Percentiles rank a stretch among this genome's conserved stretches.
Evolutionary conservation across 352 stramenopile genomes (phyloP).

Genomic region (Globisporangium splendens): DNA sequence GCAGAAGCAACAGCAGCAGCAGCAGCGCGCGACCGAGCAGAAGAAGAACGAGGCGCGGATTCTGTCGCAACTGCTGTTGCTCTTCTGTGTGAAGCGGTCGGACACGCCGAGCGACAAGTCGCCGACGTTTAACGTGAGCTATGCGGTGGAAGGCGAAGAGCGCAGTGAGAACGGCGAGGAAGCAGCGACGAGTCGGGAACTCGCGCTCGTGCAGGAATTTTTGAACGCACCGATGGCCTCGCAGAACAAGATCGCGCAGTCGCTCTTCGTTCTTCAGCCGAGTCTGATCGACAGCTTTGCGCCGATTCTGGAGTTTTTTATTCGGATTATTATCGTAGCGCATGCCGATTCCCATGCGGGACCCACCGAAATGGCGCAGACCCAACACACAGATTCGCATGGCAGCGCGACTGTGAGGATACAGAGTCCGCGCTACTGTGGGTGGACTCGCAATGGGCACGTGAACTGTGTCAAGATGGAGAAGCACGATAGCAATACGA

Average conservation of each 20-base stretch:
- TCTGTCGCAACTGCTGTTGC: slow-evolving; percentile 38
- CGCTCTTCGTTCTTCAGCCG: slow-evolving; percentile 38
- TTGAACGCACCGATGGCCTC: slow-evolving; percentile 28
- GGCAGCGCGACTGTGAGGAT: slow-evolving; percentile 9
- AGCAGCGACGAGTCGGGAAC: slow-evolving; percentile 14
- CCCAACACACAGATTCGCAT: slow-evolving; percentile 21
- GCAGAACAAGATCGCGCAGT: slow-evolving; percentile 40
- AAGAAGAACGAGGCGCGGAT: slow-evolving; percentile 33
- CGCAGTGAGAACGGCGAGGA: neutral
- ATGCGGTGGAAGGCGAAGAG: neutral
- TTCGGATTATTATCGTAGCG: slow-evolving; percentile 54
- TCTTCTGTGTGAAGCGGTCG: slow-evolving; percentile 31
- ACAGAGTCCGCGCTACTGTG: slow-evolving; percentile 10
- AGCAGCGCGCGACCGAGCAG: neutral
- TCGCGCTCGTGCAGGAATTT: slow-evolving; percentile 38
- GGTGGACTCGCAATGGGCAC: slow-evolving; percentile 30
- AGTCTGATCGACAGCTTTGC: slow-evolving; percentile 43
- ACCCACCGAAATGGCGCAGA: neutral
- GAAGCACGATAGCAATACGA: slow-evolving; percentile 21
- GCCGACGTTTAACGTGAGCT: too few relatives aligned
- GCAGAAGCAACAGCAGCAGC: too few relatives aligned
- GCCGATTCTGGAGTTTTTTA: slow-evolving; percentile 58
- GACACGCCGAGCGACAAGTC: neutral
- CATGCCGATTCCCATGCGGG: slow-evolving; percentile 29
- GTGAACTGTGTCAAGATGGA: slow-evolving; percentile 32